Evolutionary conservation across 306 rosid genomes (phyloP).

Genomic region (Casuarina cunninghamiana): DNA sequence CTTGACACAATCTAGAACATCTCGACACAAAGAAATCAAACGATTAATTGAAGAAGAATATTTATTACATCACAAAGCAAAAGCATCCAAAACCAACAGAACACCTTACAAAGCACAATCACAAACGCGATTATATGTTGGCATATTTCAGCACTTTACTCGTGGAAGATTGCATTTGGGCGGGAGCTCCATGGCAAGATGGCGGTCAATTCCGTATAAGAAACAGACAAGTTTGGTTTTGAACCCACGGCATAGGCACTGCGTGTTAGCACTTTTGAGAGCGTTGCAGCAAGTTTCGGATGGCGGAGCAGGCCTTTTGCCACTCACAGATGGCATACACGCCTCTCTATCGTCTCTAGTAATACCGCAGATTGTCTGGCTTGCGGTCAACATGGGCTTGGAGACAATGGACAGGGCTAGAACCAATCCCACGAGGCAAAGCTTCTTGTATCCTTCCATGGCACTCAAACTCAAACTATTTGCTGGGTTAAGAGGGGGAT

Average conservation of each 20-base stretch:
- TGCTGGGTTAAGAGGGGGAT: not conserved
- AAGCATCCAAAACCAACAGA: no score
- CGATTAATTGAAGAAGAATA: no score
- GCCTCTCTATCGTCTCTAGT: conserved; percentile 27
- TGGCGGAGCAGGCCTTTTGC: conserved; percentile 31
- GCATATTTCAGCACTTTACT: no score
- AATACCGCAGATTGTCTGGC: conserved; percentile 30
- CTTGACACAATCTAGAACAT: no score
- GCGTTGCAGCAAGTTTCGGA: conserved; percentile 44
- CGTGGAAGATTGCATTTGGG: no score
- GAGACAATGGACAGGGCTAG: conserved; percentile 4
- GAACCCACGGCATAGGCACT: conserved; percentile 43
- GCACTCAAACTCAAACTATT: not conserved
- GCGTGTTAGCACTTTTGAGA: conserved; percentile 38
- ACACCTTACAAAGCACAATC: no score
- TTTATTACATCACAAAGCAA: no score
- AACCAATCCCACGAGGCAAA: not conserved
- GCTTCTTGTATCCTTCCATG: conserved; percentile 1
- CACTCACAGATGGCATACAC: conserved; percentile 42
- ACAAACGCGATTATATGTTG: no score
- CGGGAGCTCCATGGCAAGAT: no score
- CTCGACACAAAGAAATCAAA: no score
- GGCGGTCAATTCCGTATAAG: no score
- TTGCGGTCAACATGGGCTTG: not conserved
- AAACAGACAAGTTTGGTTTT: no score